Evolutionary conservation across 2,329 filamentous ascomycete genomes (phyloP), one percentile per base, ranked within the genome.

Genomic region (Metarhizium robertsii): DNA sequence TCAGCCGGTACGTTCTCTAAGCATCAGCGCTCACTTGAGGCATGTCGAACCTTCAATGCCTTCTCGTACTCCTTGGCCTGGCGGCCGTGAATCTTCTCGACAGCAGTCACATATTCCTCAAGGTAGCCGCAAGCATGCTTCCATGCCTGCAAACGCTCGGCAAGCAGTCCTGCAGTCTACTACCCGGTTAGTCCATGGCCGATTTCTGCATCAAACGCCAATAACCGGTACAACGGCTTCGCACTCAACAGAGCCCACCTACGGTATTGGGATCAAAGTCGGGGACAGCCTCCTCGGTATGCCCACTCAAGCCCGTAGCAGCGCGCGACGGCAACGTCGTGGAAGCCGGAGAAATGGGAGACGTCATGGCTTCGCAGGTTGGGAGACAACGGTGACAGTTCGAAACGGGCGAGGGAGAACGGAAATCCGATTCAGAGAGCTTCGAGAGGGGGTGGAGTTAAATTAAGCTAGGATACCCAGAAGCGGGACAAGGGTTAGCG

Each of bases 41-140:
- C 36, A 45, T 38, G 40, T 36, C 53, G 8, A 52, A 72, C 86
- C 85, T 97, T 99, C 66, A 97, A 74, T 10, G 94, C 86, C 73
- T 89, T 92, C 75, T 97, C 92, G 66, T 96, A 96, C 71, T 97
- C 92, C 76, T 96, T 97, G 54, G 90, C 85, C 63, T 96, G 87
- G 11, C 83, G 80, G 67, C 85, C 87, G 67, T 96, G 87, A 57
- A 90, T 79, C 78, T 92, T 96, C 71, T 96, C 91, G 3, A 91
- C 89, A 6, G 88, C 85, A 34, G 76, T 77, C 65, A 97, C 79
- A 70, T 96, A 99, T 53, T 95, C 90, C 72, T 97, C 91, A 50
- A 99, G 79, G 67, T 96, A 92, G 55, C 79, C 89, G 59, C 91
- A 89, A 58, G 92, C 90, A 70, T 97, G 92, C 71, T 96, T 97